These are phyloP conservation scores for Solanum stenotomum DNA, from an alignment of 257 asterid species.

Conservation along the genomic window DNA sequence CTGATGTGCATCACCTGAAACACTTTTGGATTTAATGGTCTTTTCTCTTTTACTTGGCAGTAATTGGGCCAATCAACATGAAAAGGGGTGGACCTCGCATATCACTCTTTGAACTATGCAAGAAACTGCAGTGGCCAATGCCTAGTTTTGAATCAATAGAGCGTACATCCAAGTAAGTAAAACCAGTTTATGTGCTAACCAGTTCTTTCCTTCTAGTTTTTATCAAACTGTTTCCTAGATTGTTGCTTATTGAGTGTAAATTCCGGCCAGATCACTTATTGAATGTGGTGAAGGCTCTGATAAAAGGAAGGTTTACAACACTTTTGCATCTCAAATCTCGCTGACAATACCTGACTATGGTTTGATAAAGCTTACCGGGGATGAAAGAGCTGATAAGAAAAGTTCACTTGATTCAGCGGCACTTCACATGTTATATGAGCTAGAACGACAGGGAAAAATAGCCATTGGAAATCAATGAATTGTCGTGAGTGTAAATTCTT, in stretches of 20 bases:
- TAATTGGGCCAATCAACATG: constrained; percentile 48
- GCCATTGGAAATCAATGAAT: constrained; percentile 10
- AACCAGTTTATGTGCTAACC: not conserved
- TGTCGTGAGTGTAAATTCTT: not conserved
- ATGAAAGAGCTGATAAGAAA: constrained; percentile 73
- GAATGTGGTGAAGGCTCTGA: constrained; percentile 39
- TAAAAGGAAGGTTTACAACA: constrained; percentile 32
- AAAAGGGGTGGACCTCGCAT: constrained; percentile 89
- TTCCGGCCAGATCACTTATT: constrained; percentile 29
- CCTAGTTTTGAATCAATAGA: constrained; percentile 54
- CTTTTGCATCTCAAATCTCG: constrained; percentile 58
- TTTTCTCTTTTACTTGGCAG: constrained; percentile 26
- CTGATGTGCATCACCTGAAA: not conserved
- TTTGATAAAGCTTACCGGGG: constrained; percentile 49
- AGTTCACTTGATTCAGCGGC: constrained; percentile 89
- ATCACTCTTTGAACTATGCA: constrained; percentile 64
- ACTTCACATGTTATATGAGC: constrained; percentile 51
- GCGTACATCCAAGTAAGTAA: constrained; percentile 58
- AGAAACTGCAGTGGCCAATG: constrained; percentile 71
- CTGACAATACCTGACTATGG: constrained; percentile 60
- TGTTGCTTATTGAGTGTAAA: not conserved
- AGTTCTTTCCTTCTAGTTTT: not conserved
- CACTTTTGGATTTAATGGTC: not conserved
- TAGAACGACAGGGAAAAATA: constrained; percentile 48
- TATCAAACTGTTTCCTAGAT: not conserved